Percentiles rank a stretch among this genome's conserved stretches.
Evolutionary conservation across 495 filamentous ascomycete genomes (phyloP).

Genomic region (Viridothelium virens): DNA sequence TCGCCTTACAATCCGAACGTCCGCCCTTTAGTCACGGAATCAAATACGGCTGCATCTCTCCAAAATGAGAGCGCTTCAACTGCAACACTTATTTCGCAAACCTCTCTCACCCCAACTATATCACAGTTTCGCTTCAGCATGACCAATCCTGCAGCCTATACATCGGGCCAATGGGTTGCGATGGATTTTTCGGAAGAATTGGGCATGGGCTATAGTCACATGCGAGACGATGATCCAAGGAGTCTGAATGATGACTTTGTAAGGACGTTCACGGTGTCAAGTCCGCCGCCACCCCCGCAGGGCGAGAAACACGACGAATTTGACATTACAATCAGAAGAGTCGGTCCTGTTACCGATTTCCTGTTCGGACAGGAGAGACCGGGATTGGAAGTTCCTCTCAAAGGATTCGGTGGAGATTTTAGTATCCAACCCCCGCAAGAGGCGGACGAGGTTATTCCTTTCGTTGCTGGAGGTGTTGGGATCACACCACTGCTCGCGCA

Average conservation of each 20-base stretch:
- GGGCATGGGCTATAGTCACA: slow-evolving; percentile 66
- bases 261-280: slow-evolving; percentile 71
- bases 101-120: slow-evolving; percentile 56
- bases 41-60: slow-evolving; percentile 24
- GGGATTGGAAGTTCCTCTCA: slow-evolving; percentile 54
- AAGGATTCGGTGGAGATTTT: slow-evolving; percentile 68
- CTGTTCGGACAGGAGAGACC: slow-evolving; percentile 50
- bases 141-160: slow-evolving; percentile 44
- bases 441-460: slow-evolving; percentile 35
- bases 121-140: slow-evolving; percentile 51
- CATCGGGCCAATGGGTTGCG: slow-evolving; percentile 65
- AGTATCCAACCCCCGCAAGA: slow-evolving; percentile 36
- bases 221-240: slow-evolving; percentile 68
- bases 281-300: slow-evolving; percentile 36
- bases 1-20: slow-evolving; percentile 68
- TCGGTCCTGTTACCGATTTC: slow-evolving; percentile 58
- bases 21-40: slow-evolving; percentile 48
- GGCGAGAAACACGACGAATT: slow-evolving; percentile 42
- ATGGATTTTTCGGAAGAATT: slow-evolving; percentile 61
- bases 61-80: slow-evolving; percentile 24
- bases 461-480: slow-evolving; percentile 70
- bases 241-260: slow-evolving; percentile 77
- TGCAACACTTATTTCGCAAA: slow-evolving; percentile 48
- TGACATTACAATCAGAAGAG: slow-evolving; percentile 61
- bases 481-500: slow-evolving; percentile 72